Evolutionary conservation across 2,329 filamentous ascomycete genomes (phyloP).

Genomic region (Pseudogymnoascus sp.): DNA sequence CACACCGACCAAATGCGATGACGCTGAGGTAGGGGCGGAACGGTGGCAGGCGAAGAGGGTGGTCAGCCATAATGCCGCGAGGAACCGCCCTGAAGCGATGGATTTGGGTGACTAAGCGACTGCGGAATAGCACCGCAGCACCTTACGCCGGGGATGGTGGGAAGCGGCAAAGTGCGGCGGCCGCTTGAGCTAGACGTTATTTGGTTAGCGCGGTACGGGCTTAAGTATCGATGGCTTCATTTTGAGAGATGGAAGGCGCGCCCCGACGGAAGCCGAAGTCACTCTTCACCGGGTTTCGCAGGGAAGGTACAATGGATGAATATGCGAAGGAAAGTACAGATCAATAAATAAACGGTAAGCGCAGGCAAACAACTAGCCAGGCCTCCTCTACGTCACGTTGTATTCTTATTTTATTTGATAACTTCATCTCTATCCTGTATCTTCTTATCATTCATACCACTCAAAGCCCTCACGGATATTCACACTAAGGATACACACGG

Average conservation of each 20-base stretch:
- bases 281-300: neutral
- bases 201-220: neutral
- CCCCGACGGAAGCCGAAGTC: neutral
- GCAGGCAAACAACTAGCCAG: neutral
- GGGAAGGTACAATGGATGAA: neutral
- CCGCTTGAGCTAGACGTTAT: neutral
- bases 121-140: neutral
- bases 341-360: neutral
- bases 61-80: neutral
- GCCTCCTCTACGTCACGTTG: neutral
- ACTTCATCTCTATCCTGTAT: neutral
- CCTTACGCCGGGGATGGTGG: neutral
- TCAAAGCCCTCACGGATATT: neutral
- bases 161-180: neutral
- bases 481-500: neutral
- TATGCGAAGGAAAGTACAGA: neutral
- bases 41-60: neutral
- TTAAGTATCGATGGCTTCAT: neutral
- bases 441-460: neutral
- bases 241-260: neutral
- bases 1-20: constrained; percentile 21
- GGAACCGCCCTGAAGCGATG: neutral
- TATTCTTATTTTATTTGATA: neutral
- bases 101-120: neutral
- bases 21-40: neutral